Percentiles rank a stretch among this genome's conserved stretches.
Evolutionary conservation across 768 basidiomycete species (phyloP).

Genomic region (Calvatia gigantea): DNA sequence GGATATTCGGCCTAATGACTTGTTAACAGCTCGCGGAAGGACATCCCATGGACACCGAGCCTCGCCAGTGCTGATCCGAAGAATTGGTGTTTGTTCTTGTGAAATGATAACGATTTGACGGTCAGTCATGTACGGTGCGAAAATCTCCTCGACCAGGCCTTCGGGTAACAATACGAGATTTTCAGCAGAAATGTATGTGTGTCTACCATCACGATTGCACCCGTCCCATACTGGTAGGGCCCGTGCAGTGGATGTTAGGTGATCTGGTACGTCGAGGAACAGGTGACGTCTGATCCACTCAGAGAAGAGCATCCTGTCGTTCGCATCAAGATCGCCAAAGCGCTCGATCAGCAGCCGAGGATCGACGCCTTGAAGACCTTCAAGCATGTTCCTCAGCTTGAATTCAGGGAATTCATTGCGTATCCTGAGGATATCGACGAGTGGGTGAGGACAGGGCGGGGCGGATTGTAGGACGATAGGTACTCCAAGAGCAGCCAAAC

Average conservation of each 20-base stretch:
- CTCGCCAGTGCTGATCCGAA: background rate
- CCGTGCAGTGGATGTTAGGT: background rate
- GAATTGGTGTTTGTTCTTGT: background rate
- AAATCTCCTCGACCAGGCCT: background rate
- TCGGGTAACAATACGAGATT: conserved; percentile 4
- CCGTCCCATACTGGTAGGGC: conserved; percentile 29
- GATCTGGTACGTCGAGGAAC: background rate
- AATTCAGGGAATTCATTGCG: background rate
- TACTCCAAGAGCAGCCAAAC: background rate
- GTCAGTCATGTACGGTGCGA: background rate
- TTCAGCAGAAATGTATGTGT: background rate
- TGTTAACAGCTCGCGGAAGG: background rate
- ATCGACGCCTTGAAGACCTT: background rate
- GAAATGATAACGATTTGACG: background rate
- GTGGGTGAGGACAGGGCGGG: background rate
- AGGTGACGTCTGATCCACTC: background rate
- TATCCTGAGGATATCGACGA: background rate
- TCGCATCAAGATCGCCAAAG: background rate
- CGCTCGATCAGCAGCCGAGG: background rate
- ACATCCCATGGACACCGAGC: background rate
- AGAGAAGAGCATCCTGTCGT: background rate
- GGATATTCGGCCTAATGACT: background rate
- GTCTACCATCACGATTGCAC: background rate
- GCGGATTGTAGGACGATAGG: background rate
- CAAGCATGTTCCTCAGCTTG: background rate